Percentiles rank a stretch among this genome's conserved stretches.
Evolutionary conservation across 2,329 filamentous ascomycete species (phyloP).

Genomic region (Lasiodiplodia sp.): DNA sequence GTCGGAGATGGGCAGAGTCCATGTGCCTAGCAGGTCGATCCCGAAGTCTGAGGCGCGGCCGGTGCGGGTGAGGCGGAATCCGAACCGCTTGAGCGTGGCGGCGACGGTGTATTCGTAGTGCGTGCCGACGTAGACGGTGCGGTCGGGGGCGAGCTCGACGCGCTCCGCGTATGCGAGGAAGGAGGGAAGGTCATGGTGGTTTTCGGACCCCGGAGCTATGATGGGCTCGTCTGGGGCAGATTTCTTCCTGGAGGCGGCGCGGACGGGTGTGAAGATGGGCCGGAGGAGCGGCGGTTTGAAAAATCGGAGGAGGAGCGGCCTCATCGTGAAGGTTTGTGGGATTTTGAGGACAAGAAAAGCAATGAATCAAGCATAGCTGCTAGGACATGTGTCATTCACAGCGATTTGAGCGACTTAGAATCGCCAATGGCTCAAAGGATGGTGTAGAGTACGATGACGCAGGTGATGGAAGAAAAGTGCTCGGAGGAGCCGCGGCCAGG

Average conservation of each 20-base stretch:
- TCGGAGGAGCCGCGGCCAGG: background rate
- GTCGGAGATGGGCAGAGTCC: slow-evolving; percentile 58
- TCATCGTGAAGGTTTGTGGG: slow-evolving; percentile 8
- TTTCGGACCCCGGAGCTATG: slow-evolving; percentile 40
- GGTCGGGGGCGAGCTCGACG: slow-evolving; percentile 61
- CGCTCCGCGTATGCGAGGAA: slow-evolving; percentile 71
- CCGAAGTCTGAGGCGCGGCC: slow-evolving; percentile 73
- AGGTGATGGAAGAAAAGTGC: slow-evolving; percentile 5
- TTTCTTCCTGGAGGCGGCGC: slow-evolving; percentile 1
- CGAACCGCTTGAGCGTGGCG: slow-evolving; percentile 62
- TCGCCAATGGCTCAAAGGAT: slow-evolving; percentile 1
- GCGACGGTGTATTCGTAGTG: slow-evolving; percentile 77
- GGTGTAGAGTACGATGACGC: slow-evolving; percentile 1
- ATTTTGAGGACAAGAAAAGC: background rate
- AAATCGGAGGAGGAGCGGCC: slow-evolving; percentile 13
- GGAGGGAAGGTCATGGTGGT: slow-evolving; percentile 69
- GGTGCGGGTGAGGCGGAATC: slow-evolving; percentile 70
- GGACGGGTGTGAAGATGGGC: background rate
- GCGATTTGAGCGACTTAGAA: background rate
- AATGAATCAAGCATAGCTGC: slow-evolving; percentile 1
- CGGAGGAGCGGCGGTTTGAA: background rate
- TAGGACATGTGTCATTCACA: background rate
- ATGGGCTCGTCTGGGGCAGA: background rate
- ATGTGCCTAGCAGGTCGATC: slow-evolving; percentile 76
- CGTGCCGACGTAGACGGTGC: slow-evolving; percentile 73